These are phyloP conservation scores for Diaporthe australafricana DNA, from an alignment of 2,329 filamentous ascomycete genomes.

Conservation along the genomic window DNA sequence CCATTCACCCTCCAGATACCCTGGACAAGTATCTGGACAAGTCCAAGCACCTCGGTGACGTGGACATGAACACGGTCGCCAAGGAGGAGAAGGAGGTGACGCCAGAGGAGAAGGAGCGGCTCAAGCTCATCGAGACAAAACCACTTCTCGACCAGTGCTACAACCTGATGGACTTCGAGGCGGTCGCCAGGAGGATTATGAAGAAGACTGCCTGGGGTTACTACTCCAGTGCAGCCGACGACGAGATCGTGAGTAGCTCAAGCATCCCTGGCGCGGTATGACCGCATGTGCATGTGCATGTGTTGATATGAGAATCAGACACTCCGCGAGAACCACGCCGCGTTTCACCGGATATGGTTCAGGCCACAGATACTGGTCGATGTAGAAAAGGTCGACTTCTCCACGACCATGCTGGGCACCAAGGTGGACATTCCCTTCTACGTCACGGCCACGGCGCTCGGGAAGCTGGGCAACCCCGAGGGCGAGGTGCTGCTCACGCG, in stretches of 20 bases:
- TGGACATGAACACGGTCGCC: slow-evolving; percentile 82
- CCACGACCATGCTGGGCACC: slow-evolving; percentile 93
- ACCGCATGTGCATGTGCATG: background rate
- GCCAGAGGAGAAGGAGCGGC: slow-evolving; percentile 70
- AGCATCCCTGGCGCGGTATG: background rate
- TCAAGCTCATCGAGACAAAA: slow-evolving; percentile 80
- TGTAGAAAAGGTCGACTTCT: slow-evolving; percentile 87
- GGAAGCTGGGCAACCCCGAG: slow-evolving; percentile 93
- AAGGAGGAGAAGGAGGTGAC: slow-evolving; percentile 76
- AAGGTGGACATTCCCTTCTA: slow-evolving; percentile 92
- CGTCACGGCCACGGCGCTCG: slow-evolving; percentile 93
- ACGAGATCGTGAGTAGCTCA: slow-evolving; percentile 76
- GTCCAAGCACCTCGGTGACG: slow-evolving; percentile 88
- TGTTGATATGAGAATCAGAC: slow-evolving; percentile 65
- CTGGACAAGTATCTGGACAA: slow-evolving; percentile 85
- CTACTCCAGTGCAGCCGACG: slow-evolving; percentile 93
- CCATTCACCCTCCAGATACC: slow-evolving; percentile 89
- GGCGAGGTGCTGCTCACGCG: slow-evolving; percentile 92
- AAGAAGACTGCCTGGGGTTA: slow-evolving; percentile 98
- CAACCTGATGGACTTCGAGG: slow-evolving; percentile 95
- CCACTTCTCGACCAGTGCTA: slow-evolving; percentile 89
- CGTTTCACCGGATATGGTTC: slow-evolving; percentile 98
- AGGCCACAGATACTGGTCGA: slow-evolving; percentile 89
- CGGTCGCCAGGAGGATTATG: slow-evolving; percentile 90
- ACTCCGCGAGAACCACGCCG: slow-evolving; percentile 92